Evolutionary conservation across 164 flowering plant genomes (phyloP).

Genomic region (Umbilicus rupestris): DNA sequence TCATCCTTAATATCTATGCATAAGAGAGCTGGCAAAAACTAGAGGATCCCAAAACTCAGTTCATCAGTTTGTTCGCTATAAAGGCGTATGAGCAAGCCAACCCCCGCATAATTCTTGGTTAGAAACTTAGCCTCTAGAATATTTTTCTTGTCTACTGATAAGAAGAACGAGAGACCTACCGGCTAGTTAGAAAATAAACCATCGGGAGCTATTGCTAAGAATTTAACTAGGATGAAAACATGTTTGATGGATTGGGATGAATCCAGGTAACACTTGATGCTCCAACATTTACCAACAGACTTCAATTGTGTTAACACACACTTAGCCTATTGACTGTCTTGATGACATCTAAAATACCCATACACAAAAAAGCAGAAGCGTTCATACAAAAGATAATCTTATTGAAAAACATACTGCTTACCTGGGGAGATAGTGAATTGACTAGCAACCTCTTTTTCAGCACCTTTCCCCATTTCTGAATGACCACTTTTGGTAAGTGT

Average conservation of each 20-base stretch:
- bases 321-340: background rate
- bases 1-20: background rate
- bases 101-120: background rate
- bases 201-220: background rate
- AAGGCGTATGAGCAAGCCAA: background rate
- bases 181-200: background rate
- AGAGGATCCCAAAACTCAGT: background rate
- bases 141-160: background rate
- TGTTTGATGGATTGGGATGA: background rate
- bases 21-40: background rate
- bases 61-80: background rate
- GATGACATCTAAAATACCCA: background rate
- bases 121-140: background rate
- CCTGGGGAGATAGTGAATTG: conserved; percentile 48
- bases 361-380: background rate
- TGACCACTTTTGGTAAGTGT: conserved; percentile 6
- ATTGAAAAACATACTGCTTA: conserved; percentile 14
- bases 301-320: background rate
- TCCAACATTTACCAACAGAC: background rate
- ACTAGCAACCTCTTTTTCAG: conserved; percentile 12
- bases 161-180: background rate
- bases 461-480: background rate
- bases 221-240: background rate
- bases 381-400: background rate
- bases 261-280: background rate